A percentile compares a stretch with the other conserved stretches of the same genome.
phyloP scores from a whole-genome alignment of 441 rosid species.

The Raphanus hybrid region DNA sequence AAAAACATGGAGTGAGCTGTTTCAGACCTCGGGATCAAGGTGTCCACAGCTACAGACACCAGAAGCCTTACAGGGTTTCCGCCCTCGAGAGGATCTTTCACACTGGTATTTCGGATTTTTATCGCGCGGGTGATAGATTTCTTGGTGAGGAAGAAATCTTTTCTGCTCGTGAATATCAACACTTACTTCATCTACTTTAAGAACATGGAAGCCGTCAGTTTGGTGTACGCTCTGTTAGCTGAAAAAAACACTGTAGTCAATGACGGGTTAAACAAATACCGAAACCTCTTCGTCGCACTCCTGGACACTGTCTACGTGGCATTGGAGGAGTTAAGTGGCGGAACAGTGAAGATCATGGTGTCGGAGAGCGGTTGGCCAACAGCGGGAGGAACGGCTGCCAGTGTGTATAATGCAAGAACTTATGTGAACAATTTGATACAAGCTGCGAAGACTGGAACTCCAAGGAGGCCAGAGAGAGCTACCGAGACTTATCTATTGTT shows the following conservation, averaged over 20 bases:
- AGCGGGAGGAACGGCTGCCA: neutral
- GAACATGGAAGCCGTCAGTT: constrained; percentile 33
- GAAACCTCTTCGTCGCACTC: constrained; percentile 50
- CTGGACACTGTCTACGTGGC: constrained; percentile 52
- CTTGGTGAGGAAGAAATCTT: constrained; percentile 44
- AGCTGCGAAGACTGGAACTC: constrained; percentile 51
- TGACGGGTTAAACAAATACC: constrained; percentile 39
- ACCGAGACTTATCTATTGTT: constrained; percentile 48
- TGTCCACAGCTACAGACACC: constrained; percentile 45
- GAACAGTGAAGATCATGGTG: constrained; percentile 50
- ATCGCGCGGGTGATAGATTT: constrained; percentile 43
- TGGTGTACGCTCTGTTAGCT: constrained; percentile 48
- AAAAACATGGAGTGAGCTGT: constrained; percentile 41
- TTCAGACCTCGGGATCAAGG: constrained; percentile 46
- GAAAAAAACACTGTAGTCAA: constrained; percentile 20
- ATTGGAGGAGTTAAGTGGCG: constrained; percentile 47
- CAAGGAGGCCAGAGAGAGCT: constrained; percentile 49
- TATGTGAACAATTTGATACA: constrained; percentile 52
- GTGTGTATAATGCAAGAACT: constrained; percentile 32
- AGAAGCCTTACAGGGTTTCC: constrained; percentile 33
- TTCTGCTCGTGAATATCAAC: constrained; percentile 46
- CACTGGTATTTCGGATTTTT: constrained; percentile 27
- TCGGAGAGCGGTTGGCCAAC: constrained; percentile 64
- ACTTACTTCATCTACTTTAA: constrained; percentile 39
- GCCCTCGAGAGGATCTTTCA: constrained; percentile 49